These are phyloP conservation scores for Suhomyces kunorum DNA, from an alignment of 1,139 yeast species.

Conservation along the genomic window DNA sequence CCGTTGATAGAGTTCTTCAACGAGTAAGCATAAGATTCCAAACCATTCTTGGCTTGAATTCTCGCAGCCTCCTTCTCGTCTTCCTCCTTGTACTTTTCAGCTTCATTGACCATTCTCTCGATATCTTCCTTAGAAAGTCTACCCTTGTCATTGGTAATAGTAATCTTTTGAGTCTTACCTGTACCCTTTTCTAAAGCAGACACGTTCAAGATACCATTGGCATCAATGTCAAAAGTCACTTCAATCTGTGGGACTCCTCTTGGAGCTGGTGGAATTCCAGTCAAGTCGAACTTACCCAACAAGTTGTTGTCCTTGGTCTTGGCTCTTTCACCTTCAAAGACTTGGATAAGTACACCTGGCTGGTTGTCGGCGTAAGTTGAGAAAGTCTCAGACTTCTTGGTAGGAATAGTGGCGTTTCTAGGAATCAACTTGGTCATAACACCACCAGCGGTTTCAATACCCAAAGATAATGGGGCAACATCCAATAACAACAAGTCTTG, in stretches of 20 bases:
- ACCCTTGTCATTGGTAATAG: slow-evolving; percentile 55
- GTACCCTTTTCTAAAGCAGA: slow-evolving; percentile 50
- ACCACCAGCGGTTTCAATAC: slow-evolving; percentile 52
- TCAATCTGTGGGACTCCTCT: slow-evolving; percentile 53
- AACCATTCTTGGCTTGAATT: slow-evolving; percentile 72
- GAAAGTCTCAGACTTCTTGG: slow-evolving; percentile 48
- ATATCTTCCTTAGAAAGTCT: slow-evolving; percentile 32
- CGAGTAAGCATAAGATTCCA: slow-evolving; percentile 86
- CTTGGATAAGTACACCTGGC: slow-evolving; percentile 50
- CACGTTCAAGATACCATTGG: slow-evolving; percentile 50
- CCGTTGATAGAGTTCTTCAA: slow-evolving; percentile 63
- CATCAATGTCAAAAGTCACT: slow-evolving; percentile 48
- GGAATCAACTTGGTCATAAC: slow-evolving; percentile 50
- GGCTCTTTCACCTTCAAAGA: slow-evolving; percentile 51
- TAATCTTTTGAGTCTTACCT: slow-evolving; percentile 72
- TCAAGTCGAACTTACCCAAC: slow-evolving; percentile 49
- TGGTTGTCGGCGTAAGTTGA: slow-evolving; percentile 53
- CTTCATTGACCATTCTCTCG: slow-evolving; percentile 38
- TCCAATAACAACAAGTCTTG: slow-evolving; percentile 38
- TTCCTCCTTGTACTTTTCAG: slow-evolving; percentile 81
- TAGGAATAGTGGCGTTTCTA: slow-evolving; percentile 50
- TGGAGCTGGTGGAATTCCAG: slow-evolving; percentile 52
- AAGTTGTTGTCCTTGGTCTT: slow-evolving; percentile 46
- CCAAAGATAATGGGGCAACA: slow-evolving; percentile 50
- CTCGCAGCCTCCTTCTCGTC: slow-evolving; percentile 82